These are phyloP conservation scores for Penicillium sp. DNA, from an alignment of 2,329 filamentous ascomycete genomes.

Conservation along the genomic window DNA sequence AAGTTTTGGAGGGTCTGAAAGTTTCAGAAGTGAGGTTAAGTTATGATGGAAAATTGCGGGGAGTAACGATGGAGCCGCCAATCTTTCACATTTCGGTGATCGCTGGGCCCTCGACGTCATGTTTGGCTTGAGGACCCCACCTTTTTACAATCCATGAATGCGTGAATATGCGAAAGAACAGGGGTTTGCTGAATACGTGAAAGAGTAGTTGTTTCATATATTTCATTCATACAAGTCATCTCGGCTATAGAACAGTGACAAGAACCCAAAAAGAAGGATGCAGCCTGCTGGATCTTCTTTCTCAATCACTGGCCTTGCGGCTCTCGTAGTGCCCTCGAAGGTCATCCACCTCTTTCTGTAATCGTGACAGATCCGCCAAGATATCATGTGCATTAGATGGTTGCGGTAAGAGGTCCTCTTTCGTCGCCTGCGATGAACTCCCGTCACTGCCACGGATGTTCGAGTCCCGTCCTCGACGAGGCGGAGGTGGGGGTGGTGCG, in stretches of 20 bases:
- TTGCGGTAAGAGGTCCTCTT: conserved; percentile 30
- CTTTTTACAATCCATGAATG: neutral
- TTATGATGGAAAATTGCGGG: conserved; percentile 8
- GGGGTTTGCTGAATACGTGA: neutral
- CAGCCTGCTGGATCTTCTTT: conserved; percentile 14
- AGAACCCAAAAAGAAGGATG: neutral
- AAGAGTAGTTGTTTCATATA: conserved; percentile 5
- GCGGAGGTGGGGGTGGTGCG: conserved; percentile 46
- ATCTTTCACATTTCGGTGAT: neutral
- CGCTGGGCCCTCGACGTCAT: conserved; percentile 11
- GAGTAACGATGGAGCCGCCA: conserved; percentile 1
- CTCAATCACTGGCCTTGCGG: conserved; percentile 27
- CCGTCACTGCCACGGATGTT: conserved; percentile 38
- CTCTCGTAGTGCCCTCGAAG: conserved; percentile 39
- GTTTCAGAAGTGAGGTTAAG: neutral
- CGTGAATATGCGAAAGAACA: no score
- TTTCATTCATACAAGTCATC: conserved; percentile 19
- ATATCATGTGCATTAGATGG: conserved; percentile 54
- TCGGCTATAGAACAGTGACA: conserved; percentile 1
- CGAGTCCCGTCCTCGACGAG: conserved; percentile 44
- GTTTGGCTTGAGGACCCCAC: conserved; percentile 1
- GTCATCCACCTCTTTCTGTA: conserved; percentile 72
- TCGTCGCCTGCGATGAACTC: conserved; percentile 17
- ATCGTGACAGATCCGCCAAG: conserved; percentile 64
- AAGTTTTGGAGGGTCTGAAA: neutral